Percentiles rank a stretch among this genome's conserved stretches.
Conservation (phyloP, 495 filamentous ascomycete species). For the Cenococcum geophilum region DNA sequence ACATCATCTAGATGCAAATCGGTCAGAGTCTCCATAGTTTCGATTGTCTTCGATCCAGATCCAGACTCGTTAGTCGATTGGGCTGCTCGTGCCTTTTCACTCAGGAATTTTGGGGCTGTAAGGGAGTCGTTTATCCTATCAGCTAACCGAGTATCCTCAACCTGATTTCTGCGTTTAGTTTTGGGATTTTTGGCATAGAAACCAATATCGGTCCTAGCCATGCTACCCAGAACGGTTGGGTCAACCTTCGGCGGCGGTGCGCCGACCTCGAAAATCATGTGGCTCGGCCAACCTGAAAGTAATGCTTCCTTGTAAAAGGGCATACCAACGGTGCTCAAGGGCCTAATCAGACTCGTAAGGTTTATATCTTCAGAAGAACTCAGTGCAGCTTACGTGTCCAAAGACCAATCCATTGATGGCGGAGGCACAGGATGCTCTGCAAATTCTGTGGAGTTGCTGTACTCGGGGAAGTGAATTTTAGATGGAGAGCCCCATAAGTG, state of each 20-base stretch:
- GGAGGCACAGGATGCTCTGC: slow-evolving; percentile 53
- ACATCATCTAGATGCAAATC: slow-evolving; percentile 33
- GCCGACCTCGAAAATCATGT: slow-evolving; percentile 74
- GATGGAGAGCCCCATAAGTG: slow-evolving; percentile 87
- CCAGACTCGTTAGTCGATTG: slow-evolving; percentile 40
- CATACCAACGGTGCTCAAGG: slow-evolving; percentile 80
- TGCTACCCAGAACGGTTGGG: slow-evolving; percentile 57
- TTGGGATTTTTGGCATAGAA: slow-evolving; percentile 72
- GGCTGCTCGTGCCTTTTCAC: slow-evolving; percentile 76
- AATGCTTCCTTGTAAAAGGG: slow-evolving; percentile 86
- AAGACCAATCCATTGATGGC: slow-evolving; percentile 57
- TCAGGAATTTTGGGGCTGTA: slow-evolving; percentile 78
- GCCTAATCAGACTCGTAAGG: slow-evolving; percentile 42
- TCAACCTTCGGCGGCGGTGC: slow-evolving; percentile 74
- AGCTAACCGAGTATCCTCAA: slow-evolving; percentile 63
- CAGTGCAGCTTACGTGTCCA: slow-evolving; percentile 53
- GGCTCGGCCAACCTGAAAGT: slow-evolving; percentile 82
- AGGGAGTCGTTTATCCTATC: slow-evolving; percentile 48
- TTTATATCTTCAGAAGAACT: background rate
- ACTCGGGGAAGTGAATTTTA: slow-evolving; percentile 87
- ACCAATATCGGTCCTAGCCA: slow-evolving; percentile 64
- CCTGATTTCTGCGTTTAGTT: slow-evolving; percentile 67
- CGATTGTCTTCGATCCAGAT: slow-evolving; percentile 47
- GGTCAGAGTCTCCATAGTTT: slow-evolving; percentile 54
- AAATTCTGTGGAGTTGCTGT: slow-evolving; percentile 71